Conservation (phyloP, 257 asterid genomes). For the Solanum clarkiae region DNA sequence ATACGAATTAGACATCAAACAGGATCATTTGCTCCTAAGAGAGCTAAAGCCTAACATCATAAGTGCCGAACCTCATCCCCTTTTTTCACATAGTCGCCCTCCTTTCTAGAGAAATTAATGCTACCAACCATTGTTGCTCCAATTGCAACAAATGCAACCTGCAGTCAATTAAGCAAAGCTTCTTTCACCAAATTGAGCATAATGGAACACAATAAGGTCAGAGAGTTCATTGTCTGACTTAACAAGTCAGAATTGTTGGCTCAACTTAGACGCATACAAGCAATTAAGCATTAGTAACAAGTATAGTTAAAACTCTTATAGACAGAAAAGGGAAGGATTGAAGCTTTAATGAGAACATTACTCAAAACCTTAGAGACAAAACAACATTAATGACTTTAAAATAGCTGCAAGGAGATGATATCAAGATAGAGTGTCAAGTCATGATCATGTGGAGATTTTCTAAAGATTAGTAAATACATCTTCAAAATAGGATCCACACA, state of each 20-base stretch:
- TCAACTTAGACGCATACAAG: neutral
- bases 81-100: slow-evolving; percentile 59
- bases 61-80: slow-evolving; percentile 73
- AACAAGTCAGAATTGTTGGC: neutral
- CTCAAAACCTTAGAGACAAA: neutral
- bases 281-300: neutral
- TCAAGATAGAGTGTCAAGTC: neutral
- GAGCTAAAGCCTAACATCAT: neutral
- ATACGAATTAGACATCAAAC: neutral
- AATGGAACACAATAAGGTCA: neutral
- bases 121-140: slow-evolving; percentile 99
- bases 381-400: neutral
- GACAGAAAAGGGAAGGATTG: neutral
- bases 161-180: slow-evolving; percentile 7
- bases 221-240: neutral
- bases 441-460: neutral
- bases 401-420: neutral
- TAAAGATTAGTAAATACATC: neutral
- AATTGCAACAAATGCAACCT: slow-evolving; percentile 97
- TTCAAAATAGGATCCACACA: neutral
- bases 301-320: neutral
- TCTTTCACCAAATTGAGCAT: neutral
- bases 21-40: neutral
- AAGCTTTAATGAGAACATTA: neutral
- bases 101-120: slow-evolving; percentile 59